Evolutionary conservation across 805 yeast genomes (phyloP).

Genomic region (Lipomyces sp.): DNA sequence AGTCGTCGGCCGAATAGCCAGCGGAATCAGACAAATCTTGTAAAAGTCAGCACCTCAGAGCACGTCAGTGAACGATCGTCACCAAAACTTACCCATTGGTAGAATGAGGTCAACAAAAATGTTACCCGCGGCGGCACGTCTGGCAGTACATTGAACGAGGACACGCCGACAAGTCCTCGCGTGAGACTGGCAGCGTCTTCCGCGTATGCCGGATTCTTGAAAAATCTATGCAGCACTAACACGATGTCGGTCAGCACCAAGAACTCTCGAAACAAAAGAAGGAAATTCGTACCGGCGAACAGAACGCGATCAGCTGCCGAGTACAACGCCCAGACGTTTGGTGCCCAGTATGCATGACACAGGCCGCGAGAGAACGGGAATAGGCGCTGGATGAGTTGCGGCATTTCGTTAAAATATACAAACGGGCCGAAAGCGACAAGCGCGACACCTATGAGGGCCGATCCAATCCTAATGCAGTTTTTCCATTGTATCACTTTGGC

Average conservation of each 20-base stretch:
- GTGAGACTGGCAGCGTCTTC: slow-evolving; percentile 41
- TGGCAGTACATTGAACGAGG: slow-evolving; percentile 75
- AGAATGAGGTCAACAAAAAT: slow-evolving; percentile 74
- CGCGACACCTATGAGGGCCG: slow-evolving; percentile 60
- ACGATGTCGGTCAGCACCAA: not conserved
- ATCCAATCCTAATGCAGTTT: slow-evolving; percentile 59
- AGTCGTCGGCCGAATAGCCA: slow-evolving; percentile 61
- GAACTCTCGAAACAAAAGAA: not conserved
- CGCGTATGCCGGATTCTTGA: slow-evolving; percentile 10
- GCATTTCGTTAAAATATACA: slow-evolving; percentile 54
- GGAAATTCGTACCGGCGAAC: slow-evolving; percentile 21
- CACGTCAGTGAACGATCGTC: no score
- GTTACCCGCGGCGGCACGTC: slow-evolving; percentile 74
- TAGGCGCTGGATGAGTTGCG: slow-evolving; percentile 62
- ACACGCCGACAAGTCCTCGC: slow-evolving; percentile 89
- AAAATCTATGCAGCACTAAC: slow-evolving; percentile 9
- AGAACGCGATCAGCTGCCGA: slow-evolving; percentile 75
- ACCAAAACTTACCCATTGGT: slow-evolving; percentile 61
- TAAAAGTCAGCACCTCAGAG: not conserved
- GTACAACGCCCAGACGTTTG: slow-evolving; percentile 94
- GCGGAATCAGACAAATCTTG: slow-evolving; percentile 20
- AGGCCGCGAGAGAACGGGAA: slow-evolving; percentile 94
- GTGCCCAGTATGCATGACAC: slow-evolving; percentile 99
- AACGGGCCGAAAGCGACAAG: slow-evolving; percentile 77
- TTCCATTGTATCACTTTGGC: slow-evolving; percentile 30